These are phyloP conservation scores for Neofusicoccum cordaticola DNA, from an alignment of 2,329 filamentous ascomycete genomes.

Conservation along the genomic window DNA sequence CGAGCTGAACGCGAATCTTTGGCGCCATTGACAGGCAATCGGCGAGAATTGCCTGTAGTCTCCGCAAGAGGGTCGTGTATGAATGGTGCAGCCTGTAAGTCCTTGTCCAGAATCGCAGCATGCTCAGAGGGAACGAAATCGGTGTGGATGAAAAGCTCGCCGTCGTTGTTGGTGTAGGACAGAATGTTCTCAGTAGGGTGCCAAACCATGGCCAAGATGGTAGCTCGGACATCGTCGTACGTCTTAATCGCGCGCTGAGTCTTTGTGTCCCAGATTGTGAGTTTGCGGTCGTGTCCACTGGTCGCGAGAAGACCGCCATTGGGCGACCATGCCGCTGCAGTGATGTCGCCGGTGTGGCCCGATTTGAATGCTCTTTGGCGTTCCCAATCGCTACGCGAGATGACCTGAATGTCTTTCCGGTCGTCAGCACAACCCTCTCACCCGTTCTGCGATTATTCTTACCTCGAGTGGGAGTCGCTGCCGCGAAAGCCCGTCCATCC, in stretches of 20 bases:
- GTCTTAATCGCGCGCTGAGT: conserved; percentile 77
- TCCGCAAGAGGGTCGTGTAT: conserved; percentile 77
- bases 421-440: not conserved
- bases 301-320: conserved; percentile 84
- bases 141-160: conserved; percentile 87
- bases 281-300: conserved; percentile 57
- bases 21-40: conserved; percentile 50
- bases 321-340: conserved; percentile 85
- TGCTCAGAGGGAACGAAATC: conserved; percentile 58
- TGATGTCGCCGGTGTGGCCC: conserved; percentile 81
- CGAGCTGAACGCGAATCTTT: conserved; percentile 54
- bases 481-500: conserved; percentile 85
- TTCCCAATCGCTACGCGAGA: conserved; percentile 88
- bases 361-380: conserved; percentile 75
- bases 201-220: conserved; percentile 85
- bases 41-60: conserved; percentile 62
- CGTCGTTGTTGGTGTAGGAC: conserved; percentile 88
- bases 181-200: conserved; percentile 85
- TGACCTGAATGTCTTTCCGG: conserved; percentile 67
- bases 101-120: conserved; percentile 47
- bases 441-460: not conserved
- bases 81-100: conserved; percentile 75
- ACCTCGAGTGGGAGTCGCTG: conserved; percentile 70
- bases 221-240: conserved; percentile 67
- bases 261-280: conserved; percentile 85